Evolutionary conservation across 768 basidiomycete genomes (phyloP), one percentile per base, ranked within the genome.

Genomic region (Naganishia antarctica): DNA sequence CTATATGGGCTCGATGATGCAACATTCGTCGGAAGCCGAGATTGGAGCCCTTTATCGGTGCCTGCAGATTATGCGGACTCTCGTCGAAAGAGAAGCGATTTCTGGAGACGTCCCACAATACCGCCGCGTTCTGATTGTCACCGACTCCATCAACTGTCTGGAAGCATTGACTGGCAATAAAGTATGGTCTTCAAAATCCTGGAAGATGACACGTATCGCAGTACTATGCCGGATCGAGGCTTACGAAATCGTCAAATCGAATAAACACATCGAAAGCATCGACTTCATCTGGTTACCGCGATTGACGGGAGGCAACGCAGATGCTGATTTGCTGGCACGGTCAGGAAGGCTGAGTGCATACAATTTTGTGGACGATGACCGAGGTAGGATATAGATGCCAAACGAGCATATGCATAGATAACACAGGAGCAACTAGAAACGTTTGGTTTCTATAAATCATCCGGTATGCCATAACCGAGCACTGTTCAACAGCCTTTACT

Each of bases 1-100:
- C 53, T 57, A 57, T 29, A 57, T 57, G 53, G 53, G 53, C 37
- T 41, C 53, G n/a, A 57, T 57, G 53, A 57, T 57, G 53, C 53
- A 57, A 26, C n/a, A 57, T 29, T 13, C 53, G 2, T 57, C 53
- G 1, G 53, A 57, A 25, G 34, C 53, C 11, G 53, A 57, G 32
- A 57, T 57, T 32, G 53, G 53, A 40, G 53, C 53, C 12, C n/a
- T 57, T 13, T 57, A 37, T 40, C 53, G 53, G 26, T 32, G 53
- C 28, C 37, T 57, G 34, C 53, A 57, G 53, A 57, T 57, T 16
- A 21, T 57, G 8, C 53, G 37, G 6, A 21, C 37, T 6, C 37
- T 34, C 12, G 12, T 57, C 12, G 21, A 11, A 34, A 6, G 31
- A 21, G 34, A 28, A 3, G 21, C 9, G 5, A 4, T 18, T 6